These are phyloP conservation scores for Aspergillus luchuensis DNA, from an alignment of 2,329 filamentous ascomycete species.

Conservation along the genomic window DNA sequence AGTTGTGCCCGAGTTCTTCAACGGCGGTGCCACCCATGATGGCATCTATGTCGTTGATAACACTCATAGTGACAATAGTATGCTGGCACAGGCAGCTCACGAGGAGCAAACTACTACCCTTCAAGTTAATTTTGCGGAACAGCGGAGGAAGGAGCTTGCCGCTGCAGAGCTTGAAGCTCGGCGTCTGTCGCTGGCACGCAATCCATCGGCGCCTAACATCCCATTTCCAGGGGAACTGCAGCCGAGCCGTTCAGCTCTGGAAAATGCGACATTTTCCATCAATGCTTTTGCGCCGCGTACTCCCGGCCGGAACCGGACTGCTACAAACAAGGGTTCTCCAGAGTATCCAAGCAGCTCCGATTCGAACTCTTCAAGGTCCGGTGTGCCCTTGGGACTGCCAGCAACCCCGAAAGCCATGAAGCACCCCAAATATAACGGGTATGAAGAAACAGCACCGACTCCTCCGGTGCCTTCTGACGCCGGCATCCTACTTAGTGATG, in stretches of 20 bases:
- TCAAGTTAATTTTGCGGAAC: conserved; percentile 56
- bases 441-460: conserved; percentile 55
- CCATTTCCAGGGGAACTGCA: conserved; percentile 66
- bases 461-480: conserved; percentile 56
- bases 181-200: conserved; percentile 76
- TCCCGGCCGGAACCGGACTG: conserved; percentile 33
- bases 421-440: conserved; percentile 64
- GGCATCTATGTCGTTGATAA: conserved; percentile 12
- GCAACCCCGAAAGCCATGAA: conserved; percentile 91
- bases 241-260: conserved; percentile 45
- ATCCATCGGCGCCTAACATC: conserved; percentile 77
- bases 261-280: conserved; percentile 46
- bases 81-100: conserved; percentile 25
- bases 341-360: conserved; percentile 43
- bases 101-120: conserved; percentile 25
- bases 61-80: conserved; percentile 1
- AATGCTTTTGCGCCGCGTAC: conserved; percentile 37
- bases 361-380: conserved; percentile 47
- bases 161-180: conserved; percentile 87
- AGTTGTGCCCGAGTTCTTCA: conserved; percentile 13
- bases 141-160: conserved; percentile 71
- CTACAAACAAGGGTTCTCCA: conserved; percentile 43
- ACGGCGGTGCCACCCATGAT: conserved; percentile 15
- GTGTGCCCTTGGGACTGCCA: conserved; percentile 71
- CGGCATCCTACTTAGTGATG: conserved; percentile 38